These are phyloP conservation scores for Lachnum nothofagi DNA, from an alignment of 2,329 filamentous ascomycete genomes.

Conservation along the genomic window DNA sequence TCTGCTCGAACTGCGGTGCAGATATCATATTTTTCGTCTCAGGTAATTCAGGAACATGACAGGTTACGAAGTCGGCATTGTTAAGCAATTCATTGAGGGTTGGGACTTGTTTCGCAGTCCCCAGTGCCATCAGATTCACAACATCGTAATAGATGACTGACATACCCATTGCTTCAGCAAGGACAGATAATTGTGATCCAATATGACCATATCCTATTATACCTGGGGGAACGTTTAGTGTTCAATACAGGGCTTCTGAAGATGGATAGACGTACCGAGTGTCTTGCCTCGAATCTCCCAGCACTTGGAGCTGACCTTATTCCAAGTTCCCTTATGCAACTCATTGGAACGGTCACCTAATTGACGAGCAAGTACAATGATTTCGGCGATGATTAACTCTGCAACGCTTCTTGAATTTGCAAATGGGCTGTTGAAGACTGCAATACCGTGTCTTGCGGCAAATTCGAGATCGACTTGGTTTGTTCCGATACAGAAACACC, in stretches of 20 bases:
- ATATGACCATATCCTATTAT: slow-evolving; percentile 98
- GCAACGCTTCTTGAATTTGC: slow-evolving; percentile 96
- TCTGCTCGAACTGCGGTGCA: slow-evolving; percentile 69
- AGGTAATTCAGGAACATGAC: slow-evolving; percentile 87
- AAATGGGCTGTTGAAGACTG: slow-evolving; percentile 98
- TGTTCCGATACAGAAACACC: slow-evolving; percentile 98
- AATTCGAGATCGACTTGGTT: slow-evolving; percentile 88
- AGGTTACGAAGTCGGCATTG: slow-evolving; percentile 83
- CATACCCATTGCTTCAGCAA: slow-evolving; percentile 98
- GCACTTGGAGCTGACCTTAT: slow-evolving; percentile 93
- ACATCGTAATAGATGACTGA: slow-evolving; percentile 96
- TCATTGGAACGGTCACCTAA: slow-evolving; percentile 89
- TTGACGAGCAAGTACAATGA: slow-evolving; percentile 87
- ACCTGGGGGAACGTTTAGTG: slow-evolving; percentile 40
- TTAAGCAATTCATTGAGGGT: slow-evolving; percentile 71
- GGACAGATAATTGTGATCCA: slow-evolving; percentile 87
- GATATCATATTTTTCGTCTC: slow-evolving; percentile 94
- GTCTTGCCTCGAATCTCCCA: slow-evolving; percentile 99
- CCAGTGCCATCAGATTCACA: slow-evolving; percentile 87
- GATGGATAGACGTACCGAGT: slow-evolving; percentile 52
- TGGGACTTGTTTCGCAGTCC: slow-evolving; percentile 77
- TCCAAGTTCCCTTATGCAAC: slow-evolving; percentile 92
- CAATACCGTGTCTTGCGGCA: slow-evolving; percentile 79
- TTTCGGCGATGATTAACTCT: slow-evolving; percentile 89
- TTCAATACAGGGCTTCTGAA: not conserved